Evolutionary conservation across 139 green algal species (phyloP), one percentile per base, ranked within the genome.

Genomic region (Desmodesmus armatus): DNA sequence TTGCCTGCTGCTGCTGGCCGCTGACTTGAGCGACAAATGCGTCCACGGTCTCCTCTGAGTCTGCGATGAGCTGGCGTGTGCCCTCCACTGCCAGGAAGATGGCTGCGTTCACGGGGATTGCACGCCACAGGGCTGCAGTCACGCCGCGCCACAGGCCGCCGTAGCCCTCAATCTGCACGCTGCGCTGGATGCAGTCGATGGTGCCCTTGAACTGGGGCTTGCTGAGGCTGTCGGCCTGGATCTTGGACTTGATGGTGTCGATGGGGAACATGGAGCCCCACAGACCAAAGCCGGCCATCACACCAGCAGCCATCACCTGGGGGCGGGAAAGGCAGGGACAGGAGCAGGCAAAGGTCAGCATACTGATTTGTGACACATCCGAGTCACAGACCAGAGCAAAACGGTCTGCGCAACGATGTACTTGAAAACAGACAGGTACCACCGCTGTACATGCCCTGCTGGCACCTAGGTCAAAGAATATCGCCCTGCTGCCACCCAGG

Each of bases 241-340:
- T 53, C 80, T 91, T 91, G 39, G 84, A 89, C 83, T 91, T 91
- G 84, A 91, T 82, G 65, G 87, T 91, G 87, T 91, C 87, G 44
- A 91, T 91, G 43, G 87, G 87, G 87, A 91, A 91, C 87, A 91
- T 91, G 74, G 63, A 84, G 51, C 87, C 87, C 87, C 87, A 91
- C 83, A 91, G 84, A 31, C 87, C 87, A 82, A 91, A 91, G 65
- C 87, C 87, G 4, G 87, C 87, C 62, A 87, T 73, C 55, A 90
- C 75, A 71, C 75, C 75, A 53, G 75, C 75, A 39, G 21, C 35
- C 75, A 82, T 82, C 33, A 82, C 87, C 73, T 91, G 87, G 17
- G 70, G 40, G 0, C n/a, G n/a, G n/a, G 33, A 17, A 49, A 25
- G 37, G 69, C 35, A 51, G 35, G 35, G 49, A 37, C 33, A 75